A percentile compares a stretch with the other conserved stretches of the same genome.
Evolutionary conservation across 768 basidiomycete species (phyloP).

Genomic region (Lactarius quietus): DNA sequence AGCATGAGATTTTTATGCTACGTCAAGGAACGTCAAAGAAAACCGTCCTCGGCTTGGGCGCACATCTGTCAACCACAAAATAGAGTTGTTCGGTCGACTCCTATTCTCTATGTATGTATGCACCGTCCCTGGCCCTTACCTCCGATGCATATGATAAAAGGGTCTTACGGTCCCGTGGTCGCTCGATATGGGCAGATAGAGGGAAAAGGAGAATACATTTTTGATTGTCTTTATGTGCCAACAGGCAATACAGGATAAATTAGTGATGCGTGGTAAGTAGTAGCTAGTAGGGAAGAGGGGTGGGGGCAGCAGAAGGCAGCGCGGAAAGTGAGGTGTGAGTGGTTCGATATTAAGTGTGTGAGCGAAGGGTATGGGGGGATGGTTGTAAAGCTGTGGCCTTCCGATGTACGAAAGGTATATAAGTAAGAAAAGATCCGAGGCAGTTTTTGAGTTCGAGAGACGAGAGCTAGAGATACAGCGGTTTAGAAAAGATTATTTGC

Average conservation of each 20-base stretch:
- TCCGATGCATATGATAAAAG: too few relatives aligned
- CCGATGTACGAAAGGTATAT: neutral
- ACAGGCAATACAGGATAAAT: slow-evolving; percentile 23
- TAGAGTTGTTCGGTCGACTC: neutral
- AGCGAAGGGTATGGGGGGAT: neutral
- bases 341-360: neutral
- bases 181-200: neutral
- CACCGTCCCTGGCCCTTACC: neutral
- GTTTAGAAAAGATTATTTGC: slow-evolving; percentile 10
- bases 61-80: neutral
- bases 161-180: neutral
- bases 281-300: neutral
- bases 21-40: too few relatives aligned
- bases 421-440: neutral
- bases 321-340: neutral
- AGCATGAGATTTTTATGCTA: too few relatives aligned
- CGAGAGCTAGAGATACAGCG: slow-evolving; percentile 25
- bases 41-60: neutral
- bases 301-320: neutral
- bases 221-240: slow-evolving; percentile 15
- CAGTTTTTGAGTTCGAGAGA: neutral
- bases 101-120: neutral
- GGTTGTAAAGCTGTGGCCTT: neutral
- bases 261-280: slow-evolving; percentile 11
- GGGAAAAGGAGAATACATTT: slow-evolving; percentile 11